phyloP scores from a whole-genome alignment of 805 yeast species.

The Diddensiella santjacobensis region DNA sequence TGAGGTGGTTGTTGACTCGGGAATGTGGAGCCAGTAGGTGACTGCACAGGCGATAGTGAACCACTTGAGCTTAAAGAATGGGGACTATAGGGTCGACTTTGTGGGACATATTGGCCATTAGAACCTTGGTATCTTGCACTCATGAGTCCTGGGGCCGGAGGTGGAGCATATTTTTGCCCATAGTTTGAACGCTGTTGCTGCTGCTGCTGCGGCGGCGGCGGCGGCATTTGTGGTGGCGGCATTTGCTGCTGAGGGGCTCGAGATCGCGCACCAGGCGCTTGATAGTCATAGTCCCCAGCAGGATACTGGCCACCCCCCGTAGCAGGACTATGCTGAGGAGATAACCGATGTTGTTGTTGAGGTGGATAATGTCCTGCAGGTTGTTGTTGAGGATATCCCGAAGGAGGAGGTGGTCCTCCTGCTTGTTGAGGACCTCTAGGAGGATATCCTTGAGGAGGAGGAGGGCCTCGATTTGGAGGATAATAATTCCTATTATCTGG shows the following conservation, averaged over 20 bases:
- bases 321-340: constrained; percentile 4
- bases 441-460: constrained; percentile 2
- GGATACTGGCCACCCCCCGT: background rate
- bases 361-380: constrained; percentile 3
- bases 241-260: constrained; percentile 7
- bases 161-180: constrained; percentile 8
- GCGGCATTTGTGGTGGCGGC: constrained; percentile 1
- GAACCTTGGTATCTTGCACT: constrained; percentile 12
- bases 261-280: background rate
- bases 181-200: constrained; percentile 1
- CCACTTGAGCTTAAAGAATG: constrained; percentile 4
- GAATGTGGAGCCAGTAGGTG: constrained; percentile 1
- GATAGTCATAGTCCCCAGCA: background rate
- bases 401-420: constrained; percentile 1
- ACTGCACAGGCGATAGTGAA: constrained; percentile 3
- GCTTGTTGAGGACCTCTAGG: constrained; percentile 6
- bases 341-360: constrained; percentile 5
- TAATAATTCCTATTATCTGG: background rate
- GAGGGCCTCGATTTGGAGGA: constrained; percentile 2
- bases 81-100: constrained; percentile 6
- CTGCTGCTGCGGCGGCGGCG: constrained; percentile 1
- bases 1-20: background rate
- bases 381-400: constrained; percentile 3
- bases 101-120: constrained; percentile 10
- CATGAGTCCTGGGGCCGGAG: constrained; percentile 11